A percentile compares a stretch with the other conserved stretches of the same genome.
Conservation (phyloP, 202 grass and related monocot genomes). For the Brachypodium distachyon region DNA sequence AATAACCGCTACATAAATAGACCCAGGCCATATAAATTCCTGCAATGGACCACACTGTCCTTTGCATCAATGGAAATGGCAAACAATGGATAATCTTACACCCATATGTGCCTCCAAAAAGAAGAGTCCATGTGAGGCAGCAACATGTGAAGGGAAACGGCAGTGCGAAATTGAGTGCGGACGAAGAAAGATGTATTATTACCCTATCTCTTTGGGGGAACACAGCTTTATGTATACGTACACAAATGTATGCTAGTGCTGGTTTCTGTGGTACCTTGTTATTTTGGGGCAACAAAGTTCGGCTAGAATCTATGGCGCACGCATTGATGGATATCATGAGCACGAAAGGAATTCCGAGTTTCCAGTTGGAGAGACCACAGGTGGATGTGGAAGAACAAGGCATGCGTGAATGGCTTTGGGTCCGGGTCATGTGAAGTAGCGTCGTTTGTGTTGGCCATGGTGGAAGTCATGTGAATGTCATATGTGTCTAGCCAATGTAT, state of each 20-base stretch:
- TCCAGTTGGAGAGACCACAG: background rate
- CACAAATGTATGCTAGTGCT: background rate
- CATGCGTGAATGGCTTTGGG: background rate
- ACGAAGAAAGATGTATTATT: background rate
- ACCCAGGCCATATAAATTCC: background rate
- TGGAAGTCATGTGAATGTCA: conserved; percentile 36
- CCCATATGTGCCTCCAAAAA: background rate
- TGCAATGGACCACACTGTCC: conserved; percentile 6
- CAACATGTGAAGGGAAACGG: conserved; percentile 15
- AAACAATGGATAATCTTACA: background rate
- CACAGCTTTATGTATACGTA: background rate
- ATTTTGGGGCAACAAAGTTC: background rate
- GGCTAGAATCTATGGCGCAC: conserved; percentile 6
- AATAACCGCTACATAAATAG: background rate
- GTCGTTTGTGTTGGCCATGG: background rate
- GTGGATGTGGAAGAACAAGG: background rate
- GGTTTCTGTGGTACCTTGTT: background rate
- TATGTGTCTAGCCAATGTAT: background rate
- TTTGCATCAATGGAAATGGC: background rate
- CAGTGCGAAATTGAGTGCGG: background rate
- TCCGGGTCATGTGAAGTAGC: conserved; percentile 23
- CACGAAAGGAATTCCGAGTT: background rate
- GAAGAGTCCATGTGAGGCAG: conserved; percentile 2
- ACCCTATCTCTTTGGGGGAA: background rate
- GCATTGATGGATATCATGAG: conserved; percentile 26